Conservation (phyloP, 176 grass and related monocot genomes). For the Aegilops tauschii region DNA sequence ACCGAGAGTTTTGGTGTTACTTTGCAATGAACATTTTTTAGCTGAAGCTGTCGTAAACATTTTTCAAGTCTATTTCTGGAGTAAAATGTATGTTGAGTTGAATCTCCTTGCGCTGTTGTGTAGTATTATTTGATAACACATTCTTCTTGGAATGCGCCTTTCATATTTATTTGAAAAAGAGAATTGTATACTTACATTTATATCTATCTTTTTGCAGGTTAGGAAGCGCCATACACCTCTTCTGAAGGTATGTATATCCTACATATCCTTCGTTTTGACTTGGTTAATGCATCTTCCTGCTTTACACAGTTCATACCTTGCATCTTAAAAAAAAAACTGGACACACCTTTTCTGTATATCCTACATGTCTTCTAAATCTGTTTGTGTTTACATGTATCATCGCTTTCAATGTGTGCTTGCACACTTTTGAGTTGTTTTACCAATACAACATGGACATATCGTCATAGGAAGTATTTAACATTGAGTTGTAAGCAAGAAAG, state of each 20-base stretch:
- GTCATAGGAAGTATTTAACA: slow-evolving; percentile 14
- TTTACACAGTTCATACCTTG: slow-evolving; percentile 13
- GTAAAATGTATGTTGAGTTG: not conserved
- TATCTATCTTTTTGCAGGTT: slow-evolving; percentile 53
- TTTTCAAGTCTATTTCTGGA: not conserved
- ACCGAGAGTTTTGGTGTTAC: not conserved
- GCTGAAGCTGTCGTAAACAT: not conserved
- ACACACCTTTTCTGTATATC: not conserved
- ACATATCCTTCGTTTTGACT: slow-evolving; percentile 5
- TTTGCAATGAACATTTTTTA: not conserved
- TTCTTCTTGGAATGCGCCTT: not conserved
- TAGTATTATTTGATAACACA: not conserved
- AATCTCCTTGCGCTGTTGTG: not conserved
- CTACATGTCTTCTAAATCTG: not conserved
- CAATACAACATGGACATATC: not conserved
- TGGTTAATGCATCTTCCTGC: slow-evolving; percentile 17
- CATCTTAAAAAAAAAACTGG: not conserved
- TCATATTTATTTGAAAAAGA: not conserved
- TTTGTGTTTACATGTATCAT: not conserved
- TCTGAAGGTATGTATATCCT: slow-evolving; percentile 68
- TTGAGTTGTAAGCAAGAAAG: slow-evolving; percentile 11
- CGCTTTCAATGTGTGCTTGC: not conserved
- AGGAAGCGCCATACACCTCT: slow-evolving; percentile 75
- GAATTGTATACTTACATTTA: slow-evolving; percentile 18
- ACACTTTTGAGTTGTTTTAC: not conserved